phyloP scores from a whole-genome alignment of 2,329 filamentous ascomycete species.

The Epichloe uncinata region DNA sequence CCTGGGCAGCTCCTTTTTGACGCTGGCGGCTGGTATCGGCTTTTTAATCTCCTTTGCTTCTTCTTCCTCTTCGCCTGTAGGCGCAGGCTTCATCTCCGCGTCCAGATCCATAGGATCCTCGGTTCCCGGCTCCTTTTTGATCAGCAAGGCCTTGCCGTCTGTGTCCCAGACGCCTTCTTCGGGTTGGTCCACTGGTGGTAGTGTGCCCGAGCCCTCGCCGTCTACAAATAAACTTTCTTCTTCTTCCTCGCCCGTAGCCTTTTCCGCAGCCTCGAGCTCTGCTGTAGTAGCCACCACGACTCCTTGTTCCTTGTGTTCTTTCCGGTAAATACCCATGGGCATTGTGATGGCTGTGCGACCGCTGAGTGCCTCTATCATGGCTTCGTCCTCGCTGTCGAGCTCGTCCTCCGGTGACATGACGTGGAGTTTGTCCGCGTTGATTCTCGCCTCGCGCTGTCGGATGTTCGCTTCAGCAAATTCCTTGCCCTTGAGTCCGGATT shows the following conservation, averaged over 20 bases:
- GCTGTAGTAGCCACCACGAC: slow-evolving; percentile 42
- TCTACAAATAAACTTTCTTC: slow-evolving; percentile 35
- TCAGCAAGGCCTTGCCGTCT: slow-evolving; percentile 20
- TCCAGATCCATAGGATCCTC: slow-evolving; percentile 31
- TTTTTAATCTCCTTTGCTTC: slow-evolving; percentile 14
- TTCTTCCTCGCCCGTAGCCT: slow-evolving; percentile 29
- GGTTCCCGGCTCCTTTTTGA: slow-evolving; percentile 32
- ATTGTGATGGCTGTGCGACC: slow-evolving; percentile 22
- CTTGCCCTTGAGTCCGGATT: slow-evolving; percentile 23
- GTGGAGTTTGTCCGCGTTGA: slow-evolving; percentile 44
- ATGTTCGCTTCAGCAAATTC: slow-evolving; percentile 25
- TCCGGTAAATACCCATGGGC: slow-evolving; percentile 43
- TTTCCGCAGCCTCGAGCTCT: slow-evolving; percentile 42
- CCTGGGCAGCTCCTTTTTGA: slow-evolving; percentile 14
- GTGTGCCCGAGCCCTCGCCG: slow-evolving; percentile 16
- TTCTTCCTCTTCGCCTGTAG: slow-evolving; percentile 8
- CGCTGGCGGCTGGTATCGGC: slow-evolving; percentile 8
- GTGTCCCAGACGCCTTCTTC: slow-evolving; percentile 33
- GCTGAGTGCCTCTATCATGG: slow-evolving; percentile 24
- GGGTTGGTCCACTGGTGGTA: slow-evolving; percentile 15
- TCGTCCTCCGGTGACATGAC: slow-evolving; percentile 29
- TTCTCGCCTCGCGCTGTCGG: slow-evolving; percentile 29
- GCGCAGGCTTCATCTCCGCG: slow-evolving; percentile 12
- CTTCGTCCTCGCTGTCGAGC: slow-evolving; percentile 31
- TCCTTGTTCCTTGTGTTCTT: slow-evolving; percentile 40